Evolutionary conservation across 1,284 basidiomycete species (phyloP).

Genomic region (Rhodofomes roseus): DNA sequence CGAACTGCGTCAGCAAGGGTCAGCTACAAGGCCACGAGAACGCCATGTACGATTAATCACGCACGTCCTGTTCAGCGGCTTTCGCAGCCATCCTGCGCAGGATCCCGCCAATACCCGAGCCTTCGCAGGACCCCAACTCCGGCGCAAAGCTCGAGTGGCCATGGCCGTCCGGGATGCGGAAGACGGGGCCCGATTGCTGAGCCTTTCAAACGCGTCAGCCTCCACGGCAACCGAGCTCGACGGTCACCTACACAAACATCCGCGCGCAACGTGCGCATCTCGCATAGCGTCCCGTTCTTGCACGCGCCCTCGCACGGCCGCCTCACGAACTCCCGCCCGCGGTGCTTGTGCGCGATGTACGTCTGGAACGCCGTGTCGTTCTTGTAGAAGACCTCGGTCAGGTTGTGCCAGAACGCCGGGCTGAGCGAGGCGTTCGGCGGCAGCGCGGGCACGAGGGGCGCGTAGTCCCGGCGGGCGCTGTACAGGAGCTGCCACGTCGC

Average conservation of each 20-base stretch:
- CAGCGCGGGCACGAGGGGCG: conserved; percentile 36
- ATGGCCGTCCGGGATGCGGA: conserved; percentile 1
- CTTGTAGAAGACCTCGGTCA: conserved; percentile 50
- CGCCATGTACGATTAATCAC: neutral
- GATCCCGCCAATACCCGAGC: conserved; percentile 8
- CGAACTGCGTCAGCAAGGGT: neutral
- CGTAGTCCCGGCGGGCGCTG: conserved; percentile 50
- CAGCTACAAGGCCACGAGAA: neutral
- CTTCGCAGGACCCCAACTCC: conserved; percentile 8
- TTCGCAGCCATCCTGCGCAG: conserved; percentile 3
- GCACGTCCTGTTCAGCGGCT: neutral
- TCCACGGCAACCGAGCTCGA: neutral
- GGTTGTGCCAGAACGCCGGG: conserved; percentile 57
- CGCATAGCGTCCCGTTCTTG: conserved; percentile 42
- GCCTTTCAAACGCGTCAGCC: neutral
- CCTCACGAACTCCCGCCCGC: conserved; percentile 31
- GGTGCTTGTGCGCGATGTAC: conserved; percentile 40
- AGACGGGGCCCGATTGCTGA: conserved; percentile 2
- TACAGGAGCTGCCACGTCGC: conserved; percentile 56
- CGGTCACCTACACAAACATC: conserved; percentile 45
- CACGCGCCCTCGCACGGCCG: conserved; percentile 38
- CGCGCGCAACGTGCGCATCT: conserved; percentile 43
- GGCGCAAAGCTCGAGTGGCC: neutral
- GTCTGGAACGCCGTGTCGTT: conserved; percentile 46
- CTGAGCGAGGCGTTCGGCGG: conserved; percentile 27